Conservation (phyloP, 1,284 basidiomycete genomes). For the Cystobasidium slooffiae region DNA sequence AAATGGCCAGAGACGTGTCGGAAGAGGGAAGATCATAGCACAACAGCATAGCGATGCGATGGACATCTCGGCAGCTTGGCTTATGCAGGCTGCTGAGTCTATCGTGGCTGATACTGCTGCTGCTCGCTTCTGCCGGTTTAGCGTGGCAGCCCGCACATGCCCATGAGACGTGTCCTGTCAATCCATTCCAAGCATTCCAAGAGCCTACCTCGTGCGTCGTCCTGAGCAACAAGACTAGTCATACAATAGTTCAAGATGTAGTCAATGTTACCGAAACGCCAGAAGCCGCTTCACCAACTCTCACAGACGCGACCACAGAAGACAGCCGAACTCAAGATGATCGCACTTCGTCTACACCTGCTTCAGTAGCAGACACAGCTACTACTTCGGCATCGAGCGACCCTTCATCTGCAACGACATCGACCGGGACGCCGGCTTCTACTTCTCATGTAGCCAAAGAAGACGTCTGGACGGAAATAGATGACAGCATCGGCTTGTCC, state of each 20-base stretch:
- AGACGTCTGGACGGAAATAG: constrained; percentile 29
- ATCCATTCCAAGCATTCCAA: constrained; percentile 4
- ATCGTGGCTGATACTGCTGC: constrained; percentile 1
- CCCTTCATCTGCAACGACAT: neutral
- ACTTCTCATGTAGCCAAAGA: neutral
- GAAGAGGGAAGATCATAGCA: neutral
- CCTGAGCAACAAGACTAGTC: neutral
- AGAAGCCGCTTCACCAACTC: neutral
- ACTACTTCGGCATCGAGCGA: neutral
- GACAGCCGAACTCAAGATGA: neutral
- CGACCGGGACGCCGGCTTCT: neutral
- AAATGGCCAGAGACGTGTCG: neutral
- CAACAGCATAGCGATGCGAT: constrained; percentile 8
- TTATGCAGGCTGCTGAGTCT: neutral
- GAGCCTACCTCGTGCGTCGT: constrained; percentile 10
- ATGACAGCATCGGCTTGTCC: constrained; percentile 18
- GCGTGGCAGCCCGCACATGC: neutral
- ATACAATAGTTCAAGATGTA: neutral
- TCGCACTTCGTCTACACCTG: neutral
- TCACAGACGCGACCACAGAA: neutral
- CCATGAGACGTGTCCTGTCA: constrained; percentile 11
- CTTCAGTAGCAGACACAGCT: neutral
- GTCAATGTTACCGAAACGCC: neutral
- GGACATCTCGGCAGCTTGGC: neutral
- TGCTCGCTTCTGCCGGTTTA: neutral